Evolutionary conservation across 192 early-diverging fungal species (phyloP).

Genomic region (Glomus cerebriforme): DNA sequence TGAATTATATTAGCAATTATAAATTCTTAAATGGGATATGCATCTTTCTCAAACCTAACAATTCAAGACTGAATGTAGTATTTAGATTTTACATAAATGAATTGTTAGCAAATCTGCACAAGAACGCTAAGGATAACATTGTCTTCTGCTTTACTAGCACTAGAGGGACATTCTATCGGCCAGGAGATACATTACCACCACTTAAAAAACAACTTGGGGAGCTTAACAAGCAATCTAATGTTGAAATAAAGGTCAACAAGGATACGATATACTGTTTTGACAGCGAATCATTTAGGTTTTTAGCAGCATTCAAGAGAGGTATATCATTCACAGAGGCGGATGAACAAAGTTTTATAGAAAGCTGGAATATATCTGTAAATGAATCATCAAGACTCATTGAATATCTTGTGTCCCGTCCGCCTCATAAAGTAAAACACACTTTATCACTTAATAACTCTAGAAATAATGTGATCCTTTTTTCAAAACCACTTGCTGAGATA

Average conservation of each 20-base stretch:
- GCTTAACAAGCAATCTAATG: constrained; percentile 15
- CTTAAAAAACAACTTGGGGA: constrained; percentile 28
- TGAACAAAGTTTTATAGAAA: constrained; percentile 30
- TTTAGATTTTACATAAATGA: constrained; percentile 38
- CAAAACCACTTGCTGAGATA: constrained; percentile 37
- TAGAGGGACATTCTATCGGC: constrained; percentile 33
- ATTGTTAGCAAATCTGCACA: constrained; percentile 33
- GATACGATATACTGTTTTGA: constrained; percentile 36
- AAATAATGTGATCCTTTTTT: constrained; percentile 25
- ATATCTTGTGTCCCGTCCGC: constrained; percentile 17
- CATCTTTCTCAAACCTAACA: no score
- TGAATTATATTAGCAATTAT: constrained; percentile 32
- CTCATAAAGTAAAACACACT: constrained; percentile 35
- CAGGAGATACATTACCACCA: constrained; percentile 34
- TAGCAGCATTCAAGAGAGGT: constrained; percentile 33
- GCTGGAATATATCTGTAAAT: constrained; percentile 36
- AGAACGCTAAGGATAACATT: constrained; percentile 37
- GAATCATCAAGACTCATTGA: constrained; percentile 33
- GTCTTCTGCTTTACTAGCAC: constrained; percentile 38
- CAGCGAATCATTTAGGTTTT: no score
- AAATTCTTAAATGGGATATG: constrained; percentile 33
- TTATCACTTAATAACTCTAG: constrained; percentile 37
- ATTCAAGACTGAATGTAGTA: constrained; percentile 26
- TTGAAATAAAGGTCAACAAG: constrained; percentile 13
- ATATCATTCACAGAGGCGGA: constrained; percentile 19